These are phyloP conservation scores for Cylindrotheca fusiformis DNA, from an alignment of 108 stramenopile genomes.

Conservation along the genomic window DNA sequence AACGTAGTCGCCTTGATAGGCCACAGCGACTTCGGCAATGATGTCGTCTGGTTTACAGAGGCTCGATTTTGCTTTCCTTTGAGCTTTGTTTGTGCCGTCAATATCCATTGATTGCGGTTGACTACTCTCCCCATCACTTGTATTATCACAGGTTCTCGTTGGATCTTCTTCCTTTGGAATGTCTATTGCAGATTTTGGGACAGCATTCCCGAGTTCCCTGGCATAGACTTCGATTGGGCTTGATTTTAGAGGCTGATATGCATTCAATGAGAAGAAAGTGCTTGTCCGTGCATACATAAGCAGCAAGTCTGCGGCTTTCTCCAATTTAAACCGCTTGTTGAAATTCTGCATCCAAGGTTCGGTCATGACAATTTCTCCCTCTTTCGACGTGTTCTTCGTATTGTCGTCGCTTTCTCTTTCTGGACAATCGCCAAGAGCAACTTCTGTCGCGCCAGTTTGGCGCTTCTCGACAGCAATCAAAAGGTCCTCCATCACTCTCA, in stretches of 20 bases:
- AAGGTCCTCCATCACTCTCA: conserved; percentile 19
- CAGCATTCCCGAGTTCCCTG: conserved; percentile 82
- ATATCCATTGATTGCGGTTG: too few species aligned
- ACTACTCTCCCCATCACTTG: background rate
- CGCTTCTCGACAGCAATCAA: conserved; percentile 21
- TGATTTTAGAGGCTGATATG: conserved; percentile 69
- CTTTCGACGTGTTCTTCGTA: background rate
- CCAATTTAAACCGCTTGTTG: conserved; percentile 64
- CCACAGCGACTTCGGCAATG: conserved; percentile 65
- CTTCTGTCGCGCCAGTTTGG: background rate
- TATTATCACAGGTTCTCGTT: background rate
- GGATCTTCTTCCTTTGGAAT: background rate
- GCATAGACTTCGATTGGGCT: conserved; percentile 87
- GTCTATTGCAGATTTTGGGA: conserved; percentile 51
- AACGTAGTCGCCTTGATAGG: conserved; percentile 83
- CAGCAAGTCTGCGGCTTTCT: conserved; percentile 82
- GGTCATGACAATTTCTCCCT: conserved; percentile 3
- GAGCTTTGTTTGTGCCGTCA: background rate
- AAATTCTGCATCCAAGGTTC: conserved; percentile 47
- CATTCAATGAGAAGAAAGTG: conserved; percentile 72
- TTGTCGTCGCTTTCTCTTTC: conserved; percentile 3
- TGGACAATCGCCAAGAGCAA: background rate
- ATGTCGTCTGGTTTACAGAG: conserved; percentile 79
- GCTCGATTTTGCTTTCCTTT: conserved; percentile 8
- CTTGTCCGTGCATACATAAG: conserved; percentile 77